These are phyloP conservation scores for Pseudogymnoascus sp. DNA, from an alignment of 2,329 filamentous ascomycete species.

Conservation along the genomic window DNA sequence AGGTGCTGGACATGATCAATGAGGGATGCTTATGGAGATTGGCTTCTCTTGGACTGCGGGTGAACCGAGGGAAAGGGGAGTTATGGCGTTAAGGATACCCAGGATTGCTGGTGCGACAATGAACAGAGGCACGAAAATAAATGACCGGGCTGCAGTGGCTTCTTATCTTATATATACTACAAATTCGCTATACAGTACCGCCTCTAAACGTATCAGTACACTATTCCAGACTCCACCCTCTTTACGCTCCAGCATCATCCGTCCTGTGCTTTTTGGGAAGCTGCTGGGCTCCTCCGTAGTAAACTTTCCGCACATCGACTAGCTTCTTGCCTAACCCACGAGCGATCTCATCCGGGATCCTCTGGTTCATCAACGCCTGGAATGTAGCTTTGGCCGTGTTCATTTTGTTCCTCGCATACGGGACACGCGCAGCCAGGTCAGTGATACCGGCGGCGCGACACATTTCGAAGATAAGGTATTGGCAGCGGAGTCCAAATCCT, in stretches of 20 bases:
- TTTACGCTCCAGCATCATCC: neutral
- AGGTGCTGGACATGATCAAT: constrained; percentile 28
- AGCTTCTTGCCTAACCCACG: constrained; percentile 86
- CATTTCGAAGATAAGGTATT: constrained; percentile 90
- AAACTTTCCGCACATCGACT: constrained; percentile 93
- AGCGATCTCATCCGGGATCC: constrained; percentile 82
- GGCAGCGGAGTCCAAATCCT: constrained; percentile 93
- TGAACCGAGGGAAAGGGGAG: neutral
- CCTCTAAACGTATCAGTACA: constrained; percentile 6
- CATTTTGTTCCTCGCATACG: constrained; percentile 88
- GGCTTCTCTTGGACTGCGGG: neutral
- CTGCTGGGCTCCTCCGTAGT: constrained; percentile 63
- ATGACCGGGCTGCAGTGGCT: neutral
- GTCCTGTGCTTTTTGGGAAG: neutral
- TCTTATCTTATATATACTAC: constrained; percentile 8
- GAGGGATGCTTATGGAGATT: neutral
- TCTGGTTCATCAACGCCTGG: constrained; percentile 74
- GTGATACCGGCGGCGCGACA: constrained; percentile 78
- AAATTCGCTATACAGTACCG: constrained; percentile 3
- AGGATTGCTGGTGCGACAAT: neutral
- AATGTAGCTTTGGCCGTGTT: constrained; percentile 92
- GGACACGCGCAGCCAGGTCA: constrained; percentile 77
- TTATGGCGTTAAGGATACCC: constrained; percentile 5
- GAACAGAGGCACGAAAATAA: neutral
- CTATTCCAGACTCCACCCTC: neutral